Base-by-base conservation (phyloP, 1,284 basidiomycete species). In the Porodaedalea pini region DNA sequence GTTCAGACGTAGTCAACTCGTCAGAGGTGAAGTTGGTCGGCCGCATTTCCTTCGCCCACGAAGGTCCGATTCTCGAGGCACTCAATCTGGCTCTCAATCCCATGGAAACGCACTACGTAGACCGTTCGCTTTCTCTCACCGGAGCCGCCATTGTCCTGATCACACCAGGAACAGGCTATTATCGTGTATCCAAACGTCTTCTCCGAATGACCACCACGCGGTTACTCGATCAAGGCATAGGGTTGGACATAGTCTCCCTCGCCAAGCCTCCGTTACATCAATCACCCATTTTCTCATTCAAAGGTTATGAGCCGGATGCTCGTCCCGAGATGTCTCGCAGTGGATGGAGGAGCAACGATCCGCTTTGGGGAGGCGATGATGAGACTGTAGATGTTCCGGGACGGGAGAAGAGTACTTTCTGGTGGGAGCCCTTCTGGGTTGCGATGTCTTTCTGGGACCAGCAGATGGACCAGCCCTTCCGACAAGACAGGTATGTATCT, bases 101-200 rank as follows among this genome's bases (percentile, higher is more conserved):
- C 0, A 90, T 90, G 23, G 95, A 99, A 73, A 90, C 90, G 23
- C 94, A 98, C 70, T 98, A 96, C 69, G 88, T 99, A 64, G 96
- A 99, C 69, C 88, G 96, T 23, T 97, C 97, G 47, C 77, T 99
- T 4, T 92, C 90, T 6, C 78, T 94, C n/a, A 98, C 96, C 0
- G 97, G 96, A 25, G 74, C 90, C 1, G 85, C 87, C 7, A 89
- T 92, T 11, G 83, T 95, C 40, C 72, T 99, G 51, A 84, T 99
- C 61, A 96, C 94, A 0, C 94, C 95, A 0, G 97, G 97, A 0
- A 95, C 94, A 2, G 94, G 94, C 1, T 93, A 94, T 70, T 99
- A 94, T 69, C 85, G 89, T 21, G 97, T 98, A 2, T 88, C 90
- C 62, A 98, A 98, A 71, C 83, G 86, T 61, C 81, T 98, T 1